These are phyloP conservation scores for Chrysoporthe austroafricana DNA, from an alignment of 2,329 filamentous ascomycete genomes.

Conservation along the genomic window DNA sequence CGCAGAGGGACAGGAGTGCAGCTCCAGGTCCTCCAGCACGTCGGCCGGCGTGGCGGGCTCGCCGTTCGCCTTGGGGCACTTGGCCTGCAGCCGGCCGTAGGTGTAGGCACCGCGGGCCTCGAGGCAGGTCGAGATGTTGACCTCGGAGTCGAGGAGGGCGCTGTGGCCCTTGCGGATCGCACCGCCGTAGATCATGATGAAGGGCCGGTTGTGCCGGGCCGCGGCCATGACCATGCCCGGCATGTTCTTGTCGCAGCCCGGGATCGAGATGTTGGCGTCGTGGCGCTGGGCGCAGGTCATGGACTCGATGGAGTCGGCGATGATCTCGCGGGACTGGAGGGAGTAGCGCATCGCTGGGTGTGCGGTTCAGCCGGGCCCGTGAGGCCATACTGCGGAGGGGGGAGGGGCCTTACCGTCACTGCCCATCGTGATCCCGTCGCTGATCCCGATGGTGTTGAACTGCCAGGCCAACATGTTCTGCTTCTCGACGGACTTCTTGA, in stretches of 20 bases:
- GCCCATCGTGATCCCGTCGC: conserved; percentile 94
- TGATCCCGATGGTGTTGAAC: conserved; percentile 88
- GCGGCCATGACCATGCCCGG: conserved; percentile 90
- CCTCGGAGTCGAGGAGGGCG: conserved; percentile 70
- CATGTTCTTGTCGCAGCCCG: conserved; percentile 98
- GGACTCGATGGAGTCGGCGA: conserved; percentile 92
- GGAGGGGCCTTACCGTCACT: conserved; percentile 68
- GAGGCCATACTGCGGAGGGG: conserved; percentile 1
- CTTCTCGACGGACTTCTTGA: conserved; percentile 79
- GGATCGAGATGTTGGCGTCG: conserved; percentile 91
- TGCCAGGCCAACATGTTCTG: conserved; percentile 93
- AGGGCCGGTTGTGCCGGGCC: conserved; percentile 87
- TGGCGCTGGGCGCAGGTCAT: conserved; percentile 91
- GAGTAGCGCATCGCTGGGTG: conserved; percentile 85
- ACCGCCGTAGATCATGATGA: conserved; percentile 94
- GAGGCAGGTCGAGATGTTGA: conserved; percentile 89
- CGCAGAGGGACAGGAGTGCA: conserved; percentile 82
- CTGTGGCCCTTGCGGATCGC: conserved; percentile 89
- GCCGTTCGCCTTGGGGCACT: conserved; percentile 57
- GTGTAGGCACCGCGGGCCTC: conserved; percentile 83
- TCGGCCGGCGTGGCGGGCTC: conserved; percentile 73
- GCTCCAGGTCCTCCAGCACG: conserved; percentile 91
- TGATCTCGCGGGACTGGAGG: conserved; percentile 86
- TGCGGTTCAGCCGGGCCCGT: not conserved
- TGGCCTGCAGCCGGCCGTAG: conserved; percentile 77